Evolutionary conservation across 495 filamentous ascomycete species (phyloP).

Genomic region (Thozetella sp.): DNA sequence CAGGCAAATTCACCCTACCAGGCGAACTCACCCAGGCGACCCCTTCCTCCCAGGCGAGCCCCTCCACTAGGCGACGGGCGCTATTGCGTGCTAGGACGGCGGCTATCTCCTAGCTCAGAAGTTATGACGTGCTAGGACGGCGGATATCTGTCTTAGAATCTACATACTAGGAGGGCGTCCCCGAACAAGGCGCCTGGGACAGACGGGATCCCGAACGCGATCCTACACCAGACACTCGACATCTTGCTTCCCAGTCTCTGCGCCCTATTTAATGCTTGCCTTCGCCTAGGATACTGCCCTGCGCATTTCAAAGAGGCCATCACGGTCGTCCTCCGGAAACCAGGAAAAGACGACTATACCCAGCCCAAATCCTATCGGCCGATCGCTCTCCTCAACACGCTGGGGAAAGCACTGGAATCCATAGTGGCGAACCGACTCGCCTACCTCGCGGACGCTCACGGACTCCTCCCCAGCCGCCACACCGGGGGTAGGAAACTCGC

Average conservation of each 20-base stretch:
- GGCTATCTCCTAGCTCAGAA: no score
- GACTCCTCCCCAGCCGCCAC: not conserved
- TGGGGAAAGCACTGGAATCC: not conserved
- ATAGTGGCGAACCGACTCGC: not conserved
- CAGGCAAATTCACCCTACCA: no score
- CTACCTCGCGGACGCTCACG: not conserved
- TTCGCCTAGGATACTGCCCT: not conserved
- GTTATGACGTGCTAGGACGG: no score
- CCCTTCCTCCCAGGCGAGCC: no score
- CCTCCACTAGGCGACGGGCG: no score
- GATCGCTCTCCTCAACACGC: not conserved
- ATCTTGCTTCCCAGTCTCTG: not conserved
- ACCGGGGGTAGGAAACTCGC: not conserved
- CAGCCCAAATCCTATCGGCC: not conserved
- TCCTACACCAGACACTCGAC: not conserved
- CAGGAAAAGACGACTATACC: not conserved
- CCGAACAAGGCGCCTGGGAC: not conserved
- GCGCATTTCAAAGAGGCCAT: not conserved
- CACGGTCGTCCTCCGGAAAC: not conserved
- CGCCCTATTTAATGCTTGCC: not conserved
- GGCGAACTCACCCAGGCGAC: no score
- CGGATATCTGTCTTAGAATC: no score
- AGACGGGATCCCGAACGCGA: not conserved
- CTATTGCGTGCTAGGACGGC: no score
- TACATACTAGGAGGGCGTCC: no score